Base-by-base conservation (phyloP, 2,329 filamentous ascomycete species). In the Trematosphaeria pertusa region DNA sequence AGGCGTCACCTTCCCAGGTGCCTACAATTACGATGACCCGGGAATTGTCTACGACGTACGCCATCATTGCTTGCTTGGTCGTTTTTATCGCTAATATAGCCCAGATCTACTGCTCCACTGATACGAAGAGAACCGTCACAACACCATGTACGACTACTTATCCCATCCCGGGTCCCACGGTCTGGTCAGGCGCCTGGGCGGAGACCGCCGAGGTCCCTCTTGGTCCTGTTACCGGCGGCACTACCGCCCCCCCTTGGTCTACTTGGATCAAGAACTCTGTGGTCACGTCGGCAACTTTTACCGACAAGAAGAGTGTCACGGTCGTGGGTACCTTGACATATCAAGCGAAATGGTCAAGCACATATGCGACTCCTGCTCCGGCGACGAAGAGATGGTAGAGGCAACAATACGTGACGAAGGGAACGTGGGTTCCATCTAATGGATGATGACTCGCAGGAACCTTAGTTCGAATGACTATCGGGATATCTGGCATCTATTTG, bases 1-100 rank as follows among this genome's bases (percentile, higher is more conserved):
- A 14, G 67, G 67, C 44, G 79, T 79, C 20, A 71, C 75, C 56
- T 77, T 80, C 59, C 72, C 76, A 20, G 69, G 71, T 11, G 70
- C 64, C 17, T 76, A 75, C 54, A 56, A 61, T 26, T 69, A 69
- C 24, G 56, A 64, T 5, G 66, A 70, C 32, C 69, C 71, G 1
- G 62, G 69, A 1, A 63, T 73, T 15, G 65, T 73, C 3, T 67
- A 71, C 41, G 64, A 73, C 42, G 69, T 72, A 54, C 24, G 57
- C 44, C 11, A 19, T 18, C 36, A 10, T 20, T 45, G 9, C 24
- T 33, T 12, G 21, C 31, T 15, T 30, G 20, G 5, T 32, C 58
- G 50, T 65, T 43, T 46, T 28, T 38, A 46, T 32, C 36, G 30
- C 34, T 37, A 19, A 31, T n/a, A n/a, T 14, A 17, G 21, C 9